Evolutionary conservation across 805 yeast genomes (phyloP).

Genomic region (Zygosaccharomyces rouxii): DNA sequence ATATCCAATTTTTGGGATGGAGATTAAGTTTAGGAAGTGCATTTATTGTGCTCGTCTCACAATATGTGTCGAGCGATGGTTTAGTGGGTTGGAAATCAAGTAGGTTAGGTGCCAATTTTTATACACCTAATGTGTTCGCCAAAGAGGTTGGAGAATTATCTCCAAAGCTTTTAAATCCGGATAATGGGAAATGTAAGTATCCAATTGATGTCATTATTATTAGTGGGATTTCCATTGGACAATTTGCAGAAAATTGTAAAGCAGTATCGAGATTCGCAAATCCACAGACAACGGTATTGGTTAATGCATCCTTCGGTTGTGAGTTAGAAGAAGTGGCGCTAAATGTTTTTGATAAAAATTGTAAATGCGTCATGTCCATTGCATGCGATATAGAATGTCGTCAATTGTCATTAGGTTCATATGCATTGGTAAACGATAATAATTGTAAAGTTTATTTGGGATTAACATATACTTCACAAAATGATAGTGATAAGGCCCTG

Average conservation of each 20-base stretch:
- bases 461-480: slow-evolving; percentile 18
- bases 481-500: slow-evolving; percentile 6
- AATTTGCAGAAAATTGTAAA: slow-evolving; percentile 20
- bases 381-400: slow-evolving; percentile 32
- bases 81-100: slow-evolving; percentile 34
- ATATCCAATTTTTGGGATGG: slow-evolving; percentile 34
- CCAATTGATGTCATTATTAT: slow-evolving; percentile 27
- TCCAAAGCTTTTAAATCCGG: slow-evolving; percentile 11
- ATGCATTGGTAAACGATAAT: slow-evolving; percentile 29
- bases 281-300: slow-evolving; percentile 22
- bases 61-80: slow-evolving; percentile 32
- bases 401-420: slow-evolving; percentile 32
- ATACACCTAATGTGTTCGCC: slow-evolving; percentile 32
- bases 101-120: slow-evolving; percentile 32
- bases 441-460: slow-evolving; percentile 28
- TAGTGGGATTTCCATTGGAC: slow-evolving; percentile 27
- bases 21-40: slow-evolving; percentile 32
- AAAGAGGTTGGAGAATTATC: slow-evolving; percentile 22
- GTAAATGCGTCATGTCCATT: slow-evolving; percentile 26
- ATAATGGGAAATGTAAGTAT: slow-evolving; percentile 16
- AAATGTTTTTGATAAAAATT: slow-evolving; percentile 14
- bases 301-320: slow-evolving; percentile 32
- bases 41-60: slow-evolving; percentile 29
- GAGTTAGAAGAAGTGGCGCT: slow-evolving; percentile 27
- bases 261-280: slow-evolving; percentile 18